A percentile compares a stretch with the other conserved stretches of the same genome.
Conservation (phyloP, 2,329 filamentous ascomycete genomes). For the Clonostachys solani region DNA sequence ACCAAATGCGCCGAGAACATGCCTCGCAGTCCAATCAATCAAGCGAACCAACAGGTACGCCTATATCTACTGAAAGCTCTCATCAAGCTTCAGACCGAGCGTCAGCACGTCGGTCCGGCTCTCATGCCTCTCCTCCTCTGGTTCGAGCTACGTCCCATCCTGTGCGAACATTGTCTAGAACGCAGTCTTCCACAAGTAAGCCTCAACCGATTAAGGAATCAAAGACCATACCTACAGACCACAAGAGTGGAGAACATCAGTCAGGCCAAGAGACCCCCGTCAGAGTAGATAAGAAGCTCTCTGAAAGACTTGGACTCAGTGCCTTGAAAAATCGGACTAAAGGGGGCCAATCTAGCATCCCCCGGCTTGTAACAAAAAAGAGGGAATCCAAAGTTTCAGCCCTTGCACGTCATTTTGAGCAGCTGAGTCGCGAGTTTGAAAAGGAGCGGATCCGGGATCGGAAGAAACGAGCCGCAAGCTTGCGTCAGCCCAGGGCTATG, state of each 20-base stretch:
- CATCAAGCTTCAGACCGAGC: constrained; percentile 24
- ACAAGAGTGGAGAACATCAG: constrained; percentile 2
- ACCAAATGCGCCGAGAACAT: constrained; percentile 48
- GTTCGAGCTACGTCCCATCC: constrained; percentile 50
- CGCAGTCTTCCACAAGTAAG: constrained; percentile 39
- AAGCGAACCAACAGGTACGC: constrained; percentile 17
- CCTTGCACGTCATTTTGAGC: constrained; percentile 94
- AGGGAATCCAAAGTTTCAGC: constrained; percentile 79
- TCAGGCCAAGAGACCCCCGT: constrained; percentile 27
- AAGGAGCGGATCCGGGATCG: constrained; percentile 87
- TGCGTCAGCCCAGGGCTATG: constrained; percentile 71
- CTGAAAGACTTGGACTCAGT: constrained; percentile 64
- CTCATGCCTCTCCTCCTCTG: constrained; percentile 46
- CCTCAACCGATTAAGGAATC: constrained; percentile 27
- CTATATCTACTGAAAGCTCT: constrained; percentile 12
- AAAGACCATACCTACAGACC: constrained; percentile 18
- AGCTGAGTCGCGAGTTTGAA: constrained; percentile 93
- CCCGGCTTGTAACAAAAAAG: constrained; percentile 75
- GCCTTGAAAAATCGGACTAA: constrained; percentile 59
- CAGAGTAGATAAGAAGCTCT: constrained; percentile 70
- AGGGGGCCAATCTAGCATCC: constrained; percentile 71
- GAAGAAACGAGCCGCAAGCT: constrained; percentile 73
- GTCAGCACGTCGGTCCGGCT: constrained; percentile 37
- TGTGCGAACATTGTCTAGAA: constrained; percentile 36
- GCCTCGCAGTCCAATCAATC: constrained; percentile 18